A percentile compares a stretch with the other conserved stretches of the same genome.
Conservation (phyloP, 2,329 filamentous ascomycete genomes). For the Alternaria incomplexa region DNA sequence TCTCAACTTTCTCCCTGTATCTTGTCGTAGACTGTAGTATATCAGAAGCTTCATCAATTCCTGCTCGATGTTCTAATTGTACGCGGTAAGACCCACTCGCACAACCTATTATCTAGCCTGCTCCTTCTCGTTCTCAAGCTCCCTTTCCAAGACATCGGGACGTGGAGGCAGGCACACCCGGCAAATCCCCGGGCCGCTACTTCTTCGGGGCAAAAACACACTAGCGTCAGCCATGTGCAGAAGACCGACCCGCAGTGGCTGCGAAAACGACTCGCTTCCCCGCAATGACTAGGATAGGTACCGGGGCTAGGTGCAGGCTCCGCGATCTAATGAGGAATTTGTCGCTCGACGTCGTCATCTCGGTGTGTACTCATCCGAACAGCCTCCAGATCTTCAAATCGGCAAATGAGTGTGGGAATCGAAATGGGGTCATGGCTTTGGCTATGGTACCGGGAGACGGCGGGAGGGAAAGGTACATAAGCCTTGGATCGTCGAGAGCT, state of each 20-base stretch:
- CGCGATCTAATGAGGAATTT: not conserved
- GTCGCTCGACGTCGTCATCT: slow-evolving; percentile 11
- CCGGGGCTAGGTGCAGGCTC: not conserved
- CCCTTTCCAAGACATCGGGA: not conserved
- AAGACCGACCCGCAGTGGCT: not conserved
- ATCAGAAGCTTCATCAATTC: not conserved
- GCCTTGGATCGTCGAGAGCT: not conserved
- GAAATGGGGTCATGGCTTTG: not conserved
- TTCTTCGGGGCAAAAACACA: not conserved
- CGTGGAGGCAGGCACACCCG: not conserved
- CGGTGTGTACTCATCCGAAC: slow-evolving; percentile 11
- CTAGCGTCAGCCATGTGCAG: slow-evolving; percentile 3
- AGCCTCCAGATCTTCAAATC: not conserved
- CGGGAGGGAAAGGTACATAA: not conserved
- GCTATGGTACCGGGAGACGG: not conserved
- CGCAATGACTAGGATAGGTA: slow-evolving; percentile 2
- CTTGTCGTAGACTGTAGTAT: not conserved
- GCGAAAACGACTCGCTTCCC: slow-evolving; percentile 11
- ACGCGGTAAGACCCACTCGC: too few relatives aligned
- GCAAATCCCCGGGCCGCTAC: not conserved
- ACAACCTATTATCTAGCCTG: too few relatives aligned
- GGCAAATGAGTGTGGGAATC: not conserved
- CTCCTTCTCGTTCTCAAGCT: too few relatives aligned
- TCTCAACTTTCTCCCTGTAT: not conserved
- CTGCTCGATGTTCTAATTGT: too few relatives aligned